phyloP scores from a whole-genome alignment of 1,139 yeast genomes.

The Kodamaea suecica region DNA sequence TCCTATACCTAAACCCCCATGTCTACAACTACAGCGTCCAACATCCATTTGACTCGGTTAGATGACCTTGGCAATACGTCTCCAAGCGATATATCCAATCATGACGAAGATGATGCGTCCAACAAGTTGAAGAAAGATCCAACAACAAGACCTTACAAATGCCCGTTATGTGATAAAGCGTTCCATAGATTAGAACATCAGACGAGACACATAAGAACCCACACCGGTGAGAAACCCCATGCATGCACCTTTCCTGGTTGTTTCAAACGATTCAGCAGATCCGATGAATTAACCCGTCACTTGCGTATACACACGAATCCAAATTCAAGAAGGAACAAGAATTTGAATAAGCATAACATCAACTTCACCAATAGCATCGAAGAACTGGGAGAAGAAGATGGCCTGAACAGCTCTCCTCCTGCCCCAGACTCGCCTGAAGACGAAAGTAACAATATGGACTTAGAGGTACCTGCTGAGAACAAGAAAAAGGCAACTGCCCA shows the following conservation, averaged over 20 bases:
- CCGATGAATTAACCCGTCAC: constrained; percentile 90
- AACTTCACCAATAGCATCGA: constrained; percentile 10
- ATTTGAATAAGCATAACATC: constrained; percentile 14
- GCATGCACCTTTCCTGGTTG: constrained; percentile 87
- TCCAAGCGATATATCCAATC: too few relatives aligned
- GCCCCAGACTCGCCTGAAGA: constrained; percentile 4
- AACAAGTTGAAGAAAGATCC: constrained; percentile 13
- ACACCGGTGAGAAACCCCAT: constrained; percentile 95
- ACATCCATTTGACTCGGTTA: not conserved
- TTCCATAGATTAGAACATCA: constrained; percentile 92
- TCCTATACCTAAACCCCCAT: too few relatives aligned
- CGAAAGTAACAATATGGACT: constrained; percentile 1
- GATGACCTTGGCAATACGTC: too few relatives aligned
- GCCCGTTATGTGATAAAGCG: constrained; percentile 89
- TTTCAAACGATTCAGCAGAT: constrained; percentile 75
- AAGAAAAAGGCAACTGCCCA: constrained; percentile 1
- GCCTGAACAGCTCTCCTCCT: constrained; percentile 2
- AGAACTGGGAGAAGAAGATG: constrained; percentile 4
- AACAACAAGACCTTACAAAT: constrained; percentile 67
- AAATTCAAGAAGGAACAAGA: constrained; percentile 20
- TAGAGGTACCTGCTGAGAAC: too few relatives aligned
- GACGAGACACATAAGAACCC: constrained; percentile 90
- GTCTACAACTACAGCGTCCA: constrained; percentile 1
- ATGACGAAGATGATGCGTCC: constrained; percentile 1
- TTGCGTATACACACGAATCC: constrained; percentile 84